Evolutionary conservation across 225 moss, liverwort and hornwort genomes (phyloP).

Genomic region (Pseudisothecium myosuroides): DNA sequence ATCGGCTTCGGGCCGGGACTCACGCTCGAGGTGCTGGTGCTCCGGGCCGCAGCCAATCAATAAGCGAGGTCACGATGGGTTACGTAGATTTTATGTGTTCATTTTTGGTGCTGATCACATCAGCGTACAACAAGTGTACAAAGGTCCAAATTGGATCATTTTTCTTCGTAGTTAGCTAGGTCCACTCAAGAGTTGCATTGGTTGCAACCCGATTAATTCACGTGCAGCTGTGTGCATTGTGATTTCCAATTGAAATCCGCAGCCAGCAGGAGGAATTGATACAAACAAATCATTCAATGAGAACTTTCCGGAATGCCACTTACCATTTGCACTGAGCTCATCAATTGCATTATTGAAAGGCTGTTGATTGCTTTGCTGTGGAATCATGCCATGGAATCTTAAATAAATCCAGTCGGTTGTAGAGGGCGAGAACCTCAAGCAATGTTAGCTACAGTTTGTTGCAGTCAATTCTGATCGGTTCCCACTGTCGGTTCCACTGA

Average conservation of each 20-base stretch:
- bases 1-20: not conserved
- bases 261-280: not conserved
- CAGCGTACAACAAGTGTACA: no score
- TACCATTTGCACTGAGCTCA: not conserved
- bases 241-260: not conserved
- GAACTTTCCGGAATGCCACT: not conserved
- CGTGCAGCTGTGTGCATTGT: not conserved
- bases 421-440: no score
- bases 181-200: not conserved
- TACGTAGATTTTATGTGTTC: no score
- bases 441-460: no score
- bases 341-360: not conserved
- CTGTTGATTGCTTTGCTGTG: no score
- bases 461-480: no score
- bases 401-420: no score
- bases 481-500: no score
- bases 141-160: no score
- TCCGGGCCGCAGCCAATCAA: not conserved
- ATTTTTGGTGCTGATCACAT: no score
- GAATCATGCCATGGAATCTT: not conserved
- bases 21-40: not conserved
- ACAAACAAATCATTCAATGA: not conserved
- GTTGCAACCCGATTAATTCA: not conserved
- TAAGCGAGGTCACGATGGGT: not conserved
- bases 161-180: not conserved